Evolutionary conservation across 139 green algal genomes (phyloP).

Genomic region (Chlorella vulgaris): DNA sequence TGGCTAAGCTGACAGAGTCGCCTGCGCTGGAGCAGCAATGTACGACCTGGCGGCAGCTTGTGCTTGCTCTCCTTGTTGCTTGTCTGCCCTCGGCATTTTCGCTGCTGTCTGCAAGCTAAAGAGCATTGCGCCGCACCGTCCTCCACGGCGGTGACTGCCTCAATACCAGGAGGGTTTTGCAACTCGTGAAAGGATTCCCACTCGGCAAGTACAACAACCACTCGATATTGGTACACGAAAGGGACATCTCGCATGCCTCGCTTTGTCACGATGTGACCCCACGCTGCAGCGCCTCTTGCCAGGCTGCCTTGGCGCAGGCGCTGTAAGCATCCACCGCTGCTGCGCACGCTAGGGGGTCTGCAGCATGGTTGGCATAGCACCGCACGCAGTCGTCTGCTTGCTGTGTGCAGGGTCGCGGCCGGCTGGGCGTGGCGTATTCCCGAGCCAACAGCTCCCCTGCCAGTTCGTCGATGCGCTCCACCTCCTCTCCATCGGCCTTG

Average conservation of each 20-base stretch:
- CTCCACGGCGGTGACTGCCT: too few relatives aligned
- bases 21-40: not conserved
- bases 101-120: too few relatives aligned
- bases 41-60: too few relatives aligned
- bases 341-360: constrained; percentile 31
- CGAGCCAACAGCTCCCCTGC: constrained; percentile 50
- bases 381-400: constrained; percentile 19
- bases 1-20: not conserved
- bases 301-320: constrained; percentile 28
- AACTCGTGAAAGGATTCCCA: too few relatives aligned
- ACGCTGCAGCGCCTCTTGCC: not conserved
- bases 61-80: too few relatives aligned
- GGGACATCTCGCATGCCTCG: too few relatives aligned
- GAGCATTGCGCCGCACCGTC: too few relatives aligned
- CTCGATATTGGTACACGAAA: too few relatives aligned
- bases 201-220: too few relatives aligned
- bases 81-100: too few relatives aligned
- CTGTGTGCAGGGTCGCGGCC: constrained; percentile 4
- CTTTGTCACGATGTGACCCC: too few relatives aligned
- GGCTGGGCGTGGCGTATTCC: constrained; percentile 40
- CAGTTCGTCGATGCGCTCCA: constrained; percentile 40
- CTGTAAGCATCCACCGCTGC: constrained; percentile 34
- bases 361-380: constrained; percentile 33
- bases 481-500: constrained; percentile 53
- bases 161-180: too few relatives aligned